Conservation (phyloP, 345 rosid genomes). For the Hibiscus trionum region DNA sequence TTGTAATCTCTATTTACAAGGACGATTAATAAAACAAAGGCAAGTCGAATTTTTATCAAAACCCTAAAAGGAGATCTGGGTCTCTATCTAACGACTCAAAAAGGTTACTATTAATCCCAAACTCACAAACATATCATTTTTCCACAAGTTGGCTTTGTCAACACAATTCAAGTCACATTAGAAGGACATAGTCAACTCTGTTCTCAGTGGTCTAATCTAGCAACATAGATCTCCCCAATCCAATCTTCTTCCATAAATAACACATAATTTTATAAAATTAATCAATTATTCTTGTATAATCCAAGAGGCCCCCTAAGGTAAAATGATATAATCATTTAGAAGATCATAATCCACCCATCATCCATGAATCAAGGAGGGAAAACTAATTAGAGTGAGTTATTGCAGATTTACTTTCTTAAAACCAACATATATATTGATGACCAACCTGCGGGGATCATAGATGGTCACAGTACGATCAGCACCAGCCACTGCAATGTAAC, state of each 20-base stretch:
- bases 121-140: no score
- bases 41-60: not conserved
- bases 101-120: not conserved
- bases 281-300: not conserved
- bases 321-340: not conserved
- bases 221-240: no score
- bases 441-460: slow-evolving; percentile 74
- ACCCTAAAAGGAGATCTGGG: not conserved
- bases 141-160: not conserved
- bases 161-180: not conserved
- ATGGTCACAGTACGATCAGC: slow-evolving; percentile 60
- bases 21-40: not conserved
- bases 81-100: not conserved
- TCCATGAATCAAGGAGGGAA: not conserved
- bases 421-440: not conserved
- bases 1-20: not conserved
- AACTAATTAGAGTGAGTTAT: not conserved
- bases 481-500: slow-evolving; percentile 57
- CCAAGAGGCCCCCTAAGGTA: not conserved
- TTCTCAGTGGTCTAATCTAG: not conserved
- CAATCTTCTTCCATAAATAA: not conserved
- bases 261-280: not conserved
- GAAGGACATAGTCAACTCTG: not conserved
- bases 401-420: not conserved
- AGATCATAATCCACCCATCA: not conserved